phyloP scores from a whole-genome alignment of 1,139 yeast genomes.

The Yamadazyma kanchanaburiensis region DNA sequence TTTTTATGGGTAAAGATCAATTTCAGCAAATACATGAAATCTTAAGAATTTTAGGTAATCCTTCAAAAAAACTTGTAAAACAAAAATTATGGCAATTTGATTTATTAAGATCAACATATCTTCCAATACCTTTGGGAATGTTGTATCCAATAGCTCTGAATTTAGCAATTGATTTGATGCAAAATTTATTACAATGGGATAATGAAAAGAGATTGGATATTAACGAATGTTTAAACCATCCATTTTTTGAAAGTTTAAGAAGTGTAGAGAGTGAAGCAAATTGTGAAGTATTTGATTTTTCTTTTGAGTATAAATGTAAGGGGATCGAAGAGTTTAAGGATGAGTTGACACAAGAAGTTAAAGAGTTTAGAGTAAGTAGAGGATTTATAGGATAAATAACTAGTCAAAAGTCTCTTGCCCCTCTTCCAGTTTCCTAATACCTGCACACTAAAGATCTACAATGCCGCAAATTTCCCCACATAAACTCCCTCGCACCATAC shows the following conservation, averaged over 20 bases:
- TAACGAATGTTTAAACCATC: conserved; percentile 50
- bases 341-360: conserved; percentile 46
- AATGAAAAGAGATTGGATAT: conserved; percentile 44
- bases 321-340: conserved; percentile 39
- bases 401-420: no score
- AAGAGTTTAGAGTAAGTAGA: conserved; percentile 18
- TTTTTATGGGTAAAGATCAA: conserved; percentile 69
- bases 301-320: conserved; percentile 48
- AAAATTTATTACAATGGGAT: conserved; percentile 61
- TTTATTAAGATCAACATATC: conserved; percentile 18
- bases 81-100: conserved; percentile 26
- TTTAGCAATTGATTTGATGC: conserved; percentile 46
- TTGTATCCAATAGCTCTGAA: conserved; percentile 59
- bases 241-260: conserved; percentile 47
- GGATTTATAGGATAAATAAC: no score
- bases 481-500: conserved; percentile 1
- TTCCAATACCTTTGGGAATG: conserved; percentile 41
- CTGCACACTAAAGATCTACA: no score
- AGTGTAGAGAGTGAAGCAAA: conserved; percentile 48
- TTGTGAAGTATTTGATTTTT: conserved; percentile 55
- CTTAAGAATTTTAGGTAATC: conserved; percentile 61
- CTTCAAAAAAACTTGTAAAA: conserved; percentile 38
- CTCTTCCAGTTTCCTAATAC: no score
- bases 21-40: conserved; percentile 63
- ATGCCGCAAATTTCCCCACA: conserved; percentile 1